Conservation (phyloP, 2,329 filamentous ascomycete genomes). For the Triangularia setosa region DNA sequence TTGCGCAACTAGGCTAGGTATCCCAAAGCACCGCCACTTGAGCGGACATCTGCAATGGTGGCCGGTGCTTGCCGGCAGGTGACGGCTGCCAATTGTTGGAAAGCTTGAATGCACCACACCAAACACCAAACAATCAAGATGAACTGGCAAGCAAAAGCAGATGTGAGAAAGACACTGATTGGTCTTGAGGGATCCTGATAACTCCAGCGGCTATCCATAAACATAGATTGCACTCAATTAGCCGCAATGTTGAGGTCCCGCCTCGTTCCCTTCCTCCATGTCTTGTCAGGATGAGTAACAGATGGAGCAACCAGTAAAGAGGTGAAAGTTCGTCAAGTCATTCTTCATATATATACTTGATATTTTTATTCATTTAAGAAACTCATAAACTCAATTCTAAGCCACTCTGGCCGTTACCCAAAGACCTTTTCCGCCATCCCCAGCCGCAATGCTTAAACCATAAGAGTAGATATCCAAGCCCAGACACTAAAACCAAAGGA, state of each 20-base stretch:
- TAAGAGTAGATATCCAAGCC: not conserved
- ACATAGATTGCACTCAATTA: not conserved
- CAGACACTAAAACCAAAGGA: not conserved
- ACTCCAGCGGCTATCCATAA: not conserved
- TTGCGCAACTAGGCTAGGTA: not conserved
- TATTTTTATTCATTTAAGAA: not conserved
- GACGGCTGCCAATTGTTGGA: not conserved
- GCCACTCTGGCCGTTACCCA: not conserved
- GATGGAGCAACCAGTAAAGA: not conserved
- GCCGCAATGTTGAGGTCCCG: not conserved
- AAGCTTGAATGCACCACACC: not conserved
- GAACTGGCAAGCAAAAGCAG: not conserved
- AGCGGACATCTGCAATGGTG: not conserved
- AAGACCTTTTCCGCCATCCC: not conserved
- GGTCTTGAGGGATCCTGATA: not conserved
- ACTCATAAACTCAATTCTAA: not conserved
- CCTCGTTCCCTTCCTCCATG: not conserved
- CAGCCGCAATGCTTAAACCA: not conserved
- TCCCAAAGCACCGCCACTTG: constrained; percentile 7
- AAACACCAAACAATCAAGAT: not conserved
- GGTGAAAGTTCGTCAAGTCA: not conserved
- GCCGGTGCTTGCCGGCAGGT: not conserved
- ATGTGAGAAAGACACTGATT: not conserved
- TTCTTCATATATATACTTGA: not conserved
- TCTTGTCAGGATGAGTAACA: not conserved